Evolutionary conservation across 805 yeast genomes (phyloP), one percentile per base, ranked within the genome.

Genomic region (Schwanniomyces occidentalis): DNA sequence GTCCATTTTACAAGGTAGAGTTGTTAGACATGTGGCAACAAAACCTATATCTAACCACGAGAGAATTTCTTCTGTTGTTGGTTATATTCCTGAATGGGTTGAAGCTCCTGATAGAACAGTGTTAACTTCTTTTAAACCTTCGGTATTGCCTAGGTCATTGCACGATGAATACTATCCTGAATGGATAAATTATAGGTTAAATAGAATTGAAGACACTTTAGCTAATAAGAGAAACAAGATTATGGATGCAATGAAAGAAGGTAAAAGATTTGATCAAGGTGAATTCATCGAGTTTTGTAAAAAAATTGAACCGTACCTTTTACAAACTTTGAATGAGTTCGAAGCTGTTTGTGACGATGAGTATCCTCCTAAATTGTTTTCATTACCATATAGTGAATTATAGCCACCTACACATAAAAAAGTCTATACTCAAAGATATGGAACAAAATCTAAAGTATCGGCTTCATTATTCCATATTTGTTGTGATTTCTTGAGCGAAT

Each of bases 51-150:
- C 58, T 13, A 57, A 58, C 30, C 54, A 51, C 19, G 75, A 70
- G 42, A 61, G 75, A 53, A 66, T 70, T 42, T 65, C 73, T 2
- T 49, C 65, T 4, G 72, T 70, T 25, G 65, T 65, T 13, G 61
- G 69, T 4, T 68, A 60, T 45, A 61, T 70, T 48, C 72, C 75
- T 17, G 58, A 56, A 32, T 58, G 64, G 37, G 54, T 69, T 23
- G 47, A 54, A 35, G 34, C 48, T 26, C 65, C 63, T 16, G 71
- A 68, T 26, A 54, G 53, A 24, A 59, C 70, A n/a, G 71, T 66
- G 12, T 49, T 66, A 34, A 54, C 62, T 14, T 65, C 74, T 2
- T 65, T 63, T 31, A 66, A 60, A 47, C 73, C 76, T 4, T 51
- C 59, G 9, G 65, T 55, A 3, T 43, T 58, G 26, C 65, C 65